phyloP scores from a whole-genome alignment of 805 yeast genomes.

The Wickerhamomyces queroliae region DNA sequence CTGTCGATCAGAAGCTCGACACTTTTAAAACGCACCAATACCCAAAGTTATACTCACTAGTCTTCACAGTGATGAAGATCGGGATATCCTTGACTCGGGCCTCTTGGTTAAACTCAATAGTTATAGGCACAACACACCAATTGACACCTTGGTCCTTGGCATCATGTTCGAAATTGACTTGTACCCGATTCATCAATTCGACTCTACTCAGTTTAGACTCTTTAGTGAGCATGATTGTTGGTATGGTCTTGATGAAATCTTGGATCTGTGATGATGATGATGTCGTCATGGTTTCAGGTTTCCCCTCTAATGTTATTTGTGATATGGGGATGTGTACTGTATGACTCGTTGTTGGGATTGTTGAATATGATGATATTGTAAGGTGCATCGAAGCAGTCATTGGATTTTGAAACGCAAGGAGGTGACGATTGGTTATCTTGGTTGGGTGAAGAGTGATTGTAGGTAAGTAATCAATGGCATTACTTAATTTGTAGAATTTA shows the following conservation, averaged over 20 bases:
- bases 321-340: conserved; percentile 15
- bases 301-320: conserved; percentile 9
- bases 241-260: conserved; percentile 18
- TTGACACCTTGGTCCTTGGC: conserved; percentile 20
- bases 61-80: conserved; percentile 17
- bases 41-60: conserved; percentile 11
- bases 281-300: conserved; percentile 13
- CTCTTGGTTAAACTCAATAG: conserved; percentile 1
- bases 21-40: conserved; percentile 17
- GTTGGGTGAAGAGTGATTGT: conserved; percentile 4
- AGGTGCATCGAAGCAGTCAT: conserved; percentile 5
- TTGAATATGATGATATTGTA: conserved; percentile 9
- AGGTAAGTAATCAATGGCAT: conserved; percentile 22
- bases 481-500: conserved; percentile 22
- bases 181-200: conserved; percentile 23
- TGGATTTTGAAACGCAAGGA: conserved; percentile 15
- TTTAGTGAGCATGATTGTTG: conserved; percentile 24
- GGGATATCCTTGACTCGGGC: conserved; percentile 10
- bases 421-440: conserved; percentile 4
- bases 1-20: too few species aligned
- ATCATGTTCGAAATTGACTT: conserved; percentile 6
- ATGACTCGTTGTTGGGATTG: conserved; percentile 3
- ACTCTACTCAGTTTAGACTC: conserved; percentile 23
- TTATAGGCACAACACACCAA: conserved; percentile 25
- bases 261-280: conserved; percentile 16